Percentiles rank a stretch among this genome's conserved stretches.
These are phyloP conservation scores for Pleurotus eryngii DNA, from an alignment of 768 basidiomycete genomes.

Conservation along the genomic window DNA sequence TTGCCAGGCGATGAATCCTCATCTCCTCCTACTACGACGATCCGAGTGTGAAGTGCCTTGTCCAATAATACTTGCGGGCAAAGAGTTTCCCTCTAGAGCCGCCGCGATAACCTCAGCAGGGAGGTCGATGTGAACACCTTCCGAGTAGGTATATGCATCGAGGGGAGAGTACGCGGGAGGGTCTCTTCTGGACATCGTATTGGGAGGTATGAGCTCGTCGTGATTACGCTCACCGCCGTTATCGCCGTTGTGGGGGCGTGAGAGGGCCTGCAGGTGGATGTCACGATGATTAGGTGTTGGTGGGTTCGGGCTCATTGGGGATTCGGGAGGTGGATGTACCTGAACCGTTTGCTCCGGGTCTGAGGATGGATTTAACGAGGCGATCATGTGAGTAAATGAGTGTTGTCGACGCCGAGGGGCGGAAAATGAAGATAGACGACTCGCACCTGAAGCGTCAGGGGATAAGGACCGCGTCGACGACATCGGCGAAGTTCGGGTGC, in stretches of 20 bases:
- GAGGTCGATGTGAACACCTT: conserved; percentile 90
- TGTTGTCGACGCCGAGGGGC: conserved; percentile 62
- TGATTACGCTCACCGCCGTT: conserved; percentile 26
- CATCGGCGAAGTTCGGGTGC: conserved; percentile 33
- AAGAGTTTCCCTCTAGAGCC: conserved; percentile 71
- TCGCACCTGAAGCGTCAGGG: conserved; percentile 67
- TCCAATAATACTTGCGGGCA: conserved; percentile 59
- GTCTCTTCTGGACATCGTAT: conserved; percentile 47
- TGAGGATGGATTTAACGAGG: conserved; percentile 50
- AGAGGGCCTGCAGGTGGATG: conserved; percentile 73
- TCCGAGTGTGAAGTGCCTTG: conserved; percentile 50
- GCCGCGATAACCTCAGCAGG: conserved; percentile 91
- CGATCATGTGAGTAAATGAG: conserved; percentile 67
- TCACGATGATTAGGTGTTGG: conserved; percentile 84
- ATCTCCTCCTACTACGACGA: conserved; percentile 56
- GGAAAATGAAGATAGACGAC: conserved; percentile 78
- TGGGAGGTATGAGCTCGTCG: conserved; percentile 13
- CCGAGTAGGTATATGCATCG: conserved; percentile 78
- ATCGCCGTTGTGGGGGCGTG: conserved; percentile 27
- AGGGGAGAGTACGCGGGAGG: conserved; percentile 90
- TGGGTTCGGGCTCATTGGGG: conserved; percentile 73
- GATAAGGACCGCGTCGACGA: conserved; percentile 58
- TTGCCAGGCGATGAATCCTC: conserved; percentile 16
- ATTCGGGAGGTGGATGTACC: conserved; percentile 77
- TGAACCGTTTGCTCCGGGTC: conserved; percentile 67